Evolutionary conservation across 352 stramenopile species (phyloP), one percentile per base, ranked within the genome.

Genomic region (Chrysophaeum taylorii): DNA sequence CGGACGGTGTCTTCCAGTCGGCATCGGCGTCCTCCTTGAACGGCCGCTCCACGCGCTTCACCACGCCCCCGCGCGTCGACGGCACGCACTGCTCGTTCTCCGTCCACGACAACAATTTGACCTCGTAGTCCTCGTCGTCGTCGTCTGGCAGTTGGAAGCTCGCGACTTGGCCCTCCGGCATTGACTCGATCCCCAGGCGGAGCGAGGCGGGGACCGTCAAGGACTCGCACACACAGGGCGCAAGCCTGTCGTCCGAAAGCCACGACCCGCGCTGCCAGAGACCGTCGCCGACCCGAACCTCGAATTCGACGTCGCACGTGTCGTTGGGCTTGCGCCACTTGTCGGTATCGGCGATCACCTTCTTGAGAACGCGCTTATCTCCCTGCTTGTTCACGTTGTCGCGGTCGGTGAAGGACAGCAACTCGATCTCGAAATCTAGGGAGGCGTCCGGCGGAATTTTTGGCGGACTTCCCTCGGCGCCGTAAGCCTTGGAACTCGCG

Each of bases 351-450:
- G 14, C 23, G 27, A 67, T 15, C 31, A 16, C 7, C 36, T 69
- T 60, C 29, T 60, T 69, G 31, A 69, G 5, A 15, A 60, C 4
- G 1, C 5, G 39, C n/a, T n/a, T n/a, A n/a, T n/a, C n/a, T 31
- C 52, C 52, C 15, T 97, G 89, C 89, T 89, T 96, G 75, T 91
- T 88, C 77, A 96, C 87, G 77, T 96, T 96, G 41, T 90, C 87
- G 79, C 97, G 97, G 62, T 93, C 88, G 63, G 85, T 84, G 77
- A 96, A 97, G 53, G 85, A 88, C 33, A 98, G 74, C 57, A 98
- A 77, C 80, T 98, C 92, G 12, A 98, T 91, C 57, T 98, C 92
- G 78, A 98, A 98, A 75, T 94, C 88, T 23, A 98, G 79, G 64
- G 87, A 94, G 7, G 92, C 88, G 64, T 94, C 91, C n/a, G 84